Evolutionary conservation across 108 stramenopile species (phyloP), one percentile per base, ranked within the genome.

Genomic region (Pseudonitzschia multiseries): DNA sequence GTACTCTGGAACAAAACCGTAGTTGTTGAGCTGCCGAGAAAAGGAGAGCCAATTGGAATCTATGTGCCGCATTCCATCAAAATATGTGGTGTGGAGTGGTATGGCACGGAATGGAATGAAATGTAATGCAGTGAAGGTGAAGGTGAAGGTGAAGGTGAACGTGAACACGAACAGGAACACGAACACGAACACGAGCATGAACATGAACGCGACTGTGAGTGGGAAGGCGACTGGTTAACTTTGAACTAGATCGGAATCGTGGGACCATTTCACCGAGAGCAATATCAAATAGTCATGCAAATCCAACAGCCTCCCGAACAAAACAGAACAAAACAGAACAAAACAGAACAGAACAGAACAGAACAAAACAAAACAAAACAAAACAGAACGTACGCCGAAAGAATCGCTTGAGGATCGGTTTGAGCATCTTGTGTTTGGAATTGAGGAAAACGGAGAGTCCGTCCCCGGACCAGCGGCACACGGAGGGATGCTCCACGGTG

Each of bases 1-100:
- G 6, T 5, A 6, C 2, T 75, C 74, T 1, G 53, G 53, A 36
- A 28, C 43, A 42, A 67, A 67, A 3, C 66, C 66, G 28, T 67
- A 67, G n/a, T 67, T 67, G 44, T 67, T 67, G 46, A 67, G 43
- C 46, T 67, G 66, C 22, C 66, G 66, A 9, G 43, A 50, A 24
- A 67, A 67, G 44, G 66, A 67, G 28, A 67, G 66, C 46, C 43
- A 67, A 22, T 24, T 44, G 9, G 66, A 67, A 36, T 67, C 66
- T 67, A 13, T 65, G 36, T 22, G 29, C 36, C 36, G 4, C 36
- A 36, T 36, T 36, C 36, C 36, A 36, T 6, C 4, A 36, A 6
- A 36, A 36, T 36, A 6, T 36, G 6, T 36, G 36, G 36, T 5
- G 6, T 36, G 6, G 6, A 36, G 6, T 36, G 36, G 36, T 5